phyloP scores from a whole-genome alignment of 768 basidiomycete genomes.

The Serendipita vermifera region DNA sequence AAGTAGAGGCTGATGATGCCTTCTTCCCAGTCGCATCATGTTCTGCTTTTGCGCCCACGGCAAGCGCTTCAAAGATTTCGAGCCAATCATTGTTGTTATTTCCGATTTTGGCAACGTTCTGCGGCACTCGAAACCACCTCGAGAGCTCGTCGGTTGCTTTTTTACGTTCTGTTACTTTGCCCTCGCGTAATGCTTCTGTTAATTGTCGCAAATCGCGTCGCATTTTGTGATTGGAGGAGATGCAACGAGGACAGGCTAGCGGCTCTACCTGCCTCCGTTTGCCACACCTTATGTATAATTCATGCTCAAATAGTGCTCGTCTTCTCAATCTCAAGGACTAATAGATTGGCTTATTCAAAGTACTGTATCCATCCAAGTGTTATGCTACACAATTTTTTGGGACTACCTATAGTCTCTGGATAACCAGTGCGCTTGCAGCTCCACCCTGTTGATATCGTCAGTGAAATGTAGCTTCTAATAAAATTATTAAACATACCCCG shows the following conservation, averaged over 20 bases:
- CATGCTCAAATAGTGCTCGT: too few relatives aligned
- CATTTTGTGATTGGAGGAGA: not conserved
- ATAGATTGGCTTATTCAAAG: too few relatives aligned
- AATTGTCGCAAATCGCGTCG: not conserved
- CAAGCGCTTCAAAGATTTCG: not conserved
- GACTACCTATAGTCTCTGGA: slow-evolving; percentile 63
- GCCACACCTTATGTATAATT: too few relatives aligned
- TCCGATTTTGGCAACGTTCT: not conserved
- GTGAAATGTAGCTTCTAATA: not conserved
- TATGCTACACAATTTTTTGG: not conserved
- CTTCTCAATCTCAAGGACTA: too few relatives aligned
- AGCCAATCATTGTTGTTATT: not conserved
- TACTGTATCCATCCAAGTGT: not conserved
- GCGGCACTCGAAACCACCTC: not conserved
- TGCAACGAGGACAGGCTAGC: not conserved
- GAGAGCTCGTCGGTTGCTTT: not conserved
- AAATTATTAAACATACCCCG: slow-evolving; percentile 47
- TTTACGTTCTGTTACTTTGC: slow-evolving; percentile 4
- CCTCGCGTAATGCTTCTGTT: not conserved
- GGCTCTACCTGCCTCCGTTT: not conserved
- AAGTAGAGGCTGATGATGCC: not conserved
- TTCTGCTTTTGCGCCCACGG: not conserved
- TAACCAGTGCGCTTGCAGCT: slow-evolving; percentile 79
- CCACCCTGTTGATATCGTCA: slow-evolving; percentile 51
- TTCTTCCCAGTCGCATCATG: not conserved